Conservation (phyloP, 352 stramenopile genomes). For the Phytophthora brassicae region DNA sequence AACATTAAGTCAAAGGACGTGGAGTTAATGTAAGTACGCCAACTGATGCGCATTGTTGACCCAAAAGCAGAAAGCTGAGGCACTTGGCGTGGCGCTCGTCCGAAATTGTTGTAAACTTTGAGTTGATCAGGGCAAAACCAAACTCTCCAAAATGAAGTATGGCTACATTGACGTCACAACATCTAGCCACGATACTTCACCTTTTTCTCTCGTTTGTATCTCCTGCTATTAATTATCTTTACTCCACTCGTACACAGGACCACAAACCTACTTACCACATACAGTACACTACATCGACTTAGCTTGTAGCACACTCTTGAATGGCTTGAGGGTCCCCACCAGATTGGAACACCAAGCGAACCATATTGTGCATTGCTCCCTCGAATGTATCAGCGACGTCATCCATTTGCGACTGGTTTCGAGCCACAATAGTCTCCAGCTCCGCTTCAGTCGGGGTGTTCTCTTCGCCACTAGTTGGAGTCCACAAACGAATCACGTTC, state of each 20-base stretch:
- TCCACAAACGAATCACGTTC: conserved; percentile 82
- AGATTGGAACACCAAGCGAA: conserved; percentile 71
- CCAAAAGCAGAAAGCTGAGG: too few species aligned
- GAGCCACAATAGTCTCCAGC: conserved; percentile 48
- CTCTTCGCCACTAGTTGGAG: conserved; percentile 46
- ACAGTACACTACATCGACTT: conserved; percentile 4
- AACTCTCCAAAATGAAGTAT: too few species aligned
- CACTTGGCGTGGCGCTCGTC: too few species aligned
- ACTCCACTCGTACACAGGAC: neutral
- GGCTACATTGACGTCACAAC: too few species aligned
- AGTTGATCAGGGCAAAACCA: too few species aligned
- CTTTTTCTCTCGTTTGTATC: too few species aligned
- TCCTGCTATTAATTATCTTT: conserved; percentile 2
- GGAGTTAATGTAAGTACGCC: too few species aligned
- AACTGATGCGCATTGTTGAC: too few species aligned
- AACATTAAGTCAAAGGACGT: too few species aligned
- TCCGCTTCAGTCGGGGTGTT: conserved; percentile 47
- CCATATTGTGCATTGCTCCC: conserved; percentile 55
- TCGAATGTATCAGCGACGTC: conserved; percentile 49
- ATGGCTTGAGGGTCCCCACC: conserved; percentile 52
- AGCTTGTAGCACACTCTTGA: conserved; percentile 74
- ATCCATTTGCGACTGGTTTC: conserved; percentile 75
- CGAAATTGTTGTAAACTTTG: too few species aligned
- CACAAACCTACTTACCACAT: neutral
- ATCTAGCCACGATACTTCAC: too few species aligned